phyloP scores from a whole-genome alignment of 2,329 filamentous ascomycete genomes.

The Botrytis deweyae region DNA sequence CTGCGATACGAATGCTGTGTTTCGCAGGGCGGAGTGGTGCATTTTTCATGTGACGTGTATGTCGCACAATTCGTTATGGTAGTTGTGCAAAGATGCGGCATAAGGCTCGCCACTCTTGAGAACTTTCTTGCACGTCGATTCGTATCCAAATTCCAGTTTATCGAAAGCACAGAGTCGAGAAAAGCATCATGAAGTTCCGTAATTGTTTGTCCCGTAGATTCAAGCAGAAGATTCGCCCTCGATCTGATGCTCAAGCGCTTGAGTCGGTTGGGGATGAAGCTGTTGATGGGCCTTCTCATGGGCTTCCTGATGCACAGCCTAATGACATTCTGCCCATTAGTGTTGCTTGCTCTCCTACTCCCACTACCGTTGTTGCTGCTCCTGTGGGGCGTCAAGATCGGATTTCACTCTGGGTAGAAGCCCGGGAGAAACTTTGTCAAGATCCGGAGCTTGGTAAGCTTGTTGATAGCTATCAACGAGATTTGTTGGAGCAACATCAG shows the following conservation, averaged over 20 bases:
- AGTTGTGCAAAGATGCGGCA: not conserved
- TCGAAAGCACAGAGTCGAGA: no score
- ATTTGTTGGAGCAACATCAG: no score
- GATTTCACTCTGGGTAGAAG: no score
- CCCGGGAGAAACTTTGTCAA: no score
- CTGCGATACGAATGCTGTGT: not conserved
- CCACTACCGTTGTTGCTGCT: no score
- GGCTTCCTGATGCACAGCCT: no score
- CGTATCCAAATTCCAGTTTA: accelerated
- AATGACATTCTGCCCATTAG: no score
- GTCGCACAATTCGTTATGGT: not conserved
- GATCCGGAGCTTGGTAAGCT: no score
- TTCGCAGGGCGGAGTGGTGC: not conserved
- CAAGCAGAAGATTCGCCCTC: not conserved
- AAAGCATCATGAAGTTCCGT: not conserved
- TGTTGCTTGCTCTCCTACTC: no score
- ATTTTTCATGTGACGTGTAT: not conserved
- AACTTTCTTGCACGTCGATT: not conserved
- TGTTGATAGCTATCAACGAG: no score
- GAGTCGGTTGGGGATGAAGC: not conserved
- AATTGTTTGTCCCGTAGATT: not conserved
- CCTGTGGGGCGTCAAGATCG: no score
- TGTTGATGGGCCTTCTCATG: not conserved
- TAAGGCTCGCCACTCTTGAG: not conserved
- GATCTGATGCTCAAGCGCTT: not conserved